Conservation (phyloP, 805 yeast genomes). For the Barnettozyma botsteinii region DNA sequence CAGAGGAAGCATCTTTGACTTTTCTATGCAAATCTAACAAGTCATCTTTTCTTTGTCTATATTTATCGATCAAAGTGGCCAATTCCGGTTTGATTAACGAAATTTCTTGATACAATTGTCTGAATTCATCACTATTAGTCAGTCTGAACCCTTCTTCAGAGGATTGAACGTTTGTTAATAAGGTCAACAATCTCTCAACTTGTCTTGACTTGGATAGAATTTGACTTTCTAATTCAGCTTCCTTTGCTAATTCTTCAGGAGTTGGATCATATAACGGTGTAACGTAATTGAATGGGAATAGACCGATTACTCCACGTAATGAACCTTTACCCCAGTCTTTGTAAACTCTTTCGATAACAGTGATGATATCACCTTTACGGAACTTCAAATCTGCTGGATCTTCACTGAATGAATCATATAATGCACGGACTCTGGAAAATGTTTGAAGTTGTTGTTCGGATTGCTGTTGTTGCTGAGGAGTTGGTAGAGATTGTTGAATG, state of each 20-base stretch:
- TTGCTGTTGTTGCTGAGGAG: constrained; percentile 17
- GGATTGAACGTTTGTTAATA: constrained; percentile 36
- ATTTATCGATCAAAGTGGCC: constrained; percentile 70
- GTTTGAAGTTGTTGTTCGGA: constrained; percentile 11
- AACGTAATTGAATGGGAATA: constrained; percentile 91
- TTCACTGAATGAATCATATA: constrained; percentile 70
- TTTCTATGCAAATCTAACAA: constrained; percentile 64
- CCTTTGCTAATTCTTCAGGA: constrained; percentile 49
- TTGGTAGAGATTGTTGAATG: too few species aligned
- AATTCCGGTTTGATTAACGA: constrained; percentile 70
- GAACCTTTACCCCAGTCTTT: constrained; percentile 97
- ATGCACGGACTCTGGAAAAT: constrained; percentile 71
- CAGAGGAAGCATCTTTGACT: constrained; percentile 58
- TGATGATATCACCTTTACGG: constrained; percentile 79
- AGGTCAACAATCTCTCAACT: constrained; percentile 63
- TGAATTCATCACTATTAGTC: constrained; percentile 60
- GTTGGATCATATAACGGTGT: constrained; percentile 67
- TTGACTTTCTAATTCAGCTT: constrained; percentile 43
- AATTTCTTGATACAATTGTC: constrained; percentile 64
- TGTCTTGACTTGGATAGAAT: constrained; percentile 51
- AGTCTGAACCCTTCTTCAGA: constrained; percentile 29
- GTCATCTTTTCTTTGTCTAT: constrained; percentile 73
- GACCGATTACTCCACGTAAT: constrained; percentile 72
- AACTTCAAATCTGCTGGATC: constrained; percentile 89
- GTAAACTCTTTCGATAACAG: constrained; percentile 81